Evolutionary conservation across 1,139 yeast species (phyloP).

Genomic region (Nakaseomyces uthaithaninus): DNA sequence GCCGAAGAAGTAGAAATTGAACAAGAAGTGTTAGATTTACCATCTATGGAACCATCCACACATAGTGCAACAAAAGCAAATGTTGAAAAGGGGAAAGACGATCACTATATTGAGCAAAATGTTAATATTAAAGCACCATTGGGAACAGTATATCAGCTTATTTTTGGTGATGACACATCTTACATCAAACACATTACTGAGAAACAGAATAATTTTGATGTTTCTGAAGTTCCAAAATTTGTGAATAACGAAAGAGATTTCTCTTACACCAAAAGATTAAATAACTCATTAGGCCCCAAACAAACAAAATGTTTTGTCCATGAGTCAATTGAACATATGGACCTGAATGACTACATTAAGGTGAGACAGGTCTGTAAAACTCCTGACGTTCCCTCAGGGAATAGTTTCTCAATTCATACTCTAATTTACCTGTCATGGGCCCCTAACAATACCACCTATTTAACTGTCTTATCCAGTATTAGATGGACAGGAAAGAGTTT

Average conservation of each 20-base stretch:
- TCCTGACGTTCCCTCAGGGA: constrained; percentile 96
- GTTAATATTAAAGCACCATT: constrained; percentile 57
- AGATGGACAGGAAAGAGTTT: constrained; percentile 91
- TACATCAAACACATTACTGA: constrained; percentile 49
- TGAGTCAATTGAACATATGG: constrained; percentile 60
- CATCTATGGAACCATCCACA: constrained; percentile 47
- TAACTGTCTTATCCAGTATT: constrained; percentile 57
- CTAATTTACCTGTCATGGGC: constrained; percentile 70
- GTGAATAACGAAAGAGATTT: constrained; percentile 46
- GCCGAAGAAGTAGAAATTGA: constrained; percentile 2
- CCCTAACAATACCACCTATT: constrained; percentile 52
- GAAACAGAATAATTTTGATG: constrained; percentile 64
- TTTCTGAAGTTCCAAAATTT: constrained; percentile 51
- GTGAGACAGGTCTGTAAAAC: constrained; percentile 66
- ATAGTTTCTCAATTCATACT: constrained; percentile 67
- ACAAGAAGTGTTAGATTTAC: constrained; percentile 19
- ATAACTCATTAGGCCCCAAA: constrained; percentile 86
- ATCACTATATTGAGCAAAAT: constrained; percentile 54
- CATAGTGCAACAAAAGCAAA: constrained; percentile 48
- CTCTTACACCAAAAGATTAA: constrained; percentile 70
- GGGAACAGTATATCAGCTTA: constrained; percentile 60
- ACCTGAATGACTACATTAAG: constrained; percentile 46
- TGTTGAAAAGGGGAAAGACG: constrained; percentile 49
- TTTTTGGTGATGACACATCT: constrained; percentile 67
- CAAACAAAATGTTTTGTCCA: constrained; percentile 78